Conservation (phyloP, 192 early-diverging fungal genomes). For the Dissophora ornata region DNA sequence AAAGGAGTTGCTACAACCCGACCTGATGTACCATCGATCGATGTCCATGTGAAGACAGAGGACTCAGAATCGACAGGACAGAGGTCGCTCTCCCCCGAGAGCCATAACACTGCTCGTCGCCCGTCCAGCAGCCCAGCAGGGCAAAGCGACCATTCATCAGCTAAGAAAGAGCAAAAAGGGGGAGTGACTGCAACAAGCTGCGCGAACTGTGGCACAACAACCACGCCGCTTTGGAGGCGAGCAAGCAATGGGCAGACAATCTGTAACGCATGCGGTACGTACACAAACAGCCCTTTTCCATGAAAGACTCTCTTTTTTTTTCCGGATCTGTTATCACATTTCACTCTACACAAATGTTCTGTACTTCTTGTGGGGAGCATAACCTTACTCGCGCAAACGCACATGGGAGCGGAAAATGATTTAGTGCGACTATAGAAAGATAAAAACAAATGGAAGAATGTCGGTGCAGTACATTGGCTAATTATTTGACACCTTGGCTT, state of each 20-base stretch:
- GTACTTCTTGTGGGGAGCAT: too few relatives aligned
- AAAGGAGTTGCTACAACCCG: not conserved
- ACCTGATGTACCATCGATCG: not conserved
- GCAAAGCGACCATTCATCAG: slow-evolving; percentile 3
- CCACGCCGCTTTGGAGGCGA: slow-evolving; percentile 93
- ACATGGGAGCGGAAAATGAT: too few relatives aligned
- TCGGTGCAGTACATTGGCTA: too few relatives aligned
- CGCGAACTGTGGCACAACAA: slow-evolving; percentile 89
- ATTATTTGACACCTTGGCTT: too few relatives aligned
- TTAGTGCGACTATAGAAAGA: too few relatives aligned
- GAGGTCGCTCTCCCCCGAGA: slow-evolving; percentile 1
- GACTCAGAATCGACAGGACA: slow-evolving; percentile 15
- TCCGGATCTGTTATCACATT: not conserved
- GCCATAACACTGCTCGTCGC: not conserved
- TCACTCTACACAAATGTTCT: too few relatives aligned
- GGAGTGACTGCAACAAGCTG: slow-evolving; percentile 72
- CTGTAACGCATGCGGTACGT: slow-evolving; percentile 97
- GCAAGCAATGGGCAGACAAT: slow-evolving; percentile 88
- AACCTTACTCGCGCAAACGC: too few relatives aligned
- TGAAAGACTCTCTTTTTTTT: not conserved
- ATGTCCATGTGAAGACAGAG: slow-evolving; percentile 22
- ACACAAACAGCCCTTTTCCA: slow-evolving; percentile 1
- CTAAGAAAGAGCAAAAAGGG: slow-evolving; percentile 48
- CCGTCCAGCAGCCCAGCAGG: slow-evolving; percentile 4
- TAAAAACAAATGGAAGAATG: too few relatives aligned